Percentiles rank a stretch among this genome's conserved stretches.
phyloP scores from a whole-genome alignment of 1,284 basidiomycete species.

The Ceratobasidium sp. region DNA sequence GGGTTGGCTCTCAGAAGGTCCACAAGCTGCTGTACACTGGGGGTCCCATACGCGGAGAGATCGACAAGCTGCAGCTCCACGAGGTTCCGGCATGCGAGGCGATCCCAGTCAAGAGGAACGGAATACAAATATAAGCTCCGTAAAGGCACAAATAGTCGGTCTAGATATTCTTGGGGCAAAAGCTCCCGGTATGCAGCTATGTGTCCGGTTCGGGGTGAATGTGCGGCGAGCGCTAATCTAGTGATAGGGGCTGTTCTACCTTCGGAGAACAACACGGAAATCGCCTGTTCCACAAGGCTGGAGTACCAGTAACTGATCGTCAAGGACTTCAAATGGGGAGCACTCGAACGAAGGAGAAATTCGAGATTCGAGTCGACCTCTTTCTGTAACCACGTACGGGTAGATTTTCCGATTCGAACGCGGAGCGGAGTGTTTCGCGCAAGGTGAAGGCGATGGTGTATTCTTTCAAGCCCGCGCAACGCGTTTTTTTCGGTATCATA shows the following conservation, averaged over 20 bases:
- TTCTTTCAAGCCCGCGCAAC: neutral
- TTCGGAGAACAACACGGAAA: conserved; percentile 9
- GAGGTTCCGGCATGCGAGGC: conserved; percentile 21
- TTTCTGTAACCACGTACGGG: neutral
- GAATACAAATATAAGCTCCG: conserved; percentile 1
- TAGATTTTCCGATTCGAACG: conserved; percentile 13
- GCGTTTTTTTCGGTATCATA: neutral
- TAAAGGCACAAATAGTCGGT: neutral
- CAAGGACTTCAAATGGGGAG: conserved; percentile 7
- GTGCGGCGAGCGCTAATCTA: conserved; percentile 4
- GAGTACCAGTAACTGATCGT: conserved; percentile 14
- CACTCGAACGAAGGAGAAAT: conserved; percentile 8
- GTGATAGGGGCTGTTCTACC: neutral
- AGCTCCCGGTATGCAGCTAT: conserved; percentile 3
- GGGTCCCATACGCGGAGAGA: neutral
- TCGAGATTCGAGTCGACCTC: neutral
- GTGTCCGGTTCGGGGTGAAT: neutral
- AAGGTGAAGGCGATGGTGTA: conserved; percentile 4
- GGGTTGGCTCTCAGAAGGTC: conserved; percentile 7
- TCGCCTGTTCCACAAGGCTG: neutral
- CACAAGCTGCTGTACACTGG: neutral
- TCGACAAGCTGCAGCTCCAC: conserved; percentile 34
- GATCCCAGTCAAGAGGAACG: conserved; percentile 24
- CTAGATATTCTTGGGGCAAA: conserved; percentile 1
- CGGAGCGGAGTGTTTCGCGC: conserved; percentile 2